Conservation (phyloP, 345 rosid genomes). For the Linum lewisii region DNA sequence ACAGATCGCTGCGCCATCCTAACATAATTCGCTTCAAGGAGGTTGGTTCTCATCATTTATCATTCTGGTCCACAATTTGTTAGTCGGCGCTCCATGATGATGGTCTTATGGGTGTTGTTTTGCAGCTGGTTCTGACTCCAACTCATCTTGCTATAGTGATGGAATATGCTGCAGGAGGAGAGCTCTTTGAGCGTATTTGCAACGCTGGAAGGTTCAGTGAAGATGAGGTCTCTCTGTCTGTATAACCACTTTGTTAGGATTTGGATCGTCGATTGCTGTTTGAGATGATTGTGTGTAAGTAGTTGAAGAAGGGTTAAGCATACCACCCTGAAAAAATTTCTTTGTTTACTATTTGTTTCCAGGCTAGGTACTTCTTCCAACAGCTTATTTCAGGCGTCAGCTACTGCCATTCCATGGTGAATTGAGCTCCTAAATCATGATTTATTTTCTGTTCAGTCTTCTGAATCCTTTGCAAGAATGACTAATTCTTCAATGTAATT, state of each 20-base stretch:
- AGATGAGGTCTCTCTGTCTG: slow-evolving; percentile 7
- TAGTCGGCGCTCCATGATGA: background rate
- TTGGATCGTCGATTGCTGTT: background rate
- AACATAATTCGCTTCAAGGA: slow-evolving; percentile 4
- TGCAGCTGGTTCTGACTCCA: slow-evolving; percentile 3
- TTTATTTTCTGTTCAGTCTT: background rate
- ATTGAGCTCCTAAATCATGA: background rate
- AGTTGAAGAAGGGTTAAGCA: background rate
- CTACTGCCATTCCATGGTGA: slow-evolving; percentile 7
- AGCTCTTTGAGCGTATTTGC: slow-evolving; percentile 5
- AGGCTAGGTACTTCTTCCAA: slow-evolving; percentile 6
- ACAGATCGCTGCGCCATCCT: slow-evolving; percentile 4
- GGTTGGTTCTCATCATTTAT: background rate
- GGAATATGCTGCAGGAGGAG: slow-evolving; percentile 5
- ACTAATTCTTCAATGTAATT: background rate
- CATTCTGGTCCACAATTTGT: background rate
- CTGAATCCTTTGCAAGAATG: background rate
- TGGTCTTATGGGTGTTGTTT: background rate
- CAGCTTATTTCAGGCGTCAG: slow-evolving; percentile 7
- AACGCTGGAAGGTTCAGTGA: slow-evolving; percentile 5
- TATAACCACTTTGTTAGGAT: background rate
- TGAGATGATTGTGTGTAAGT: background rate
- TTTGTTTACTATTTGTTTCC: background rate
- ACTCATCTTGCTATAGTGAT: slow-evolving; percentile 1
- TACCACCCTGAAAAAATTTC: background rate